Conservation (phyloP, 1,139 yeast genomes). For the Saccharomyces hybrid region DNA sequence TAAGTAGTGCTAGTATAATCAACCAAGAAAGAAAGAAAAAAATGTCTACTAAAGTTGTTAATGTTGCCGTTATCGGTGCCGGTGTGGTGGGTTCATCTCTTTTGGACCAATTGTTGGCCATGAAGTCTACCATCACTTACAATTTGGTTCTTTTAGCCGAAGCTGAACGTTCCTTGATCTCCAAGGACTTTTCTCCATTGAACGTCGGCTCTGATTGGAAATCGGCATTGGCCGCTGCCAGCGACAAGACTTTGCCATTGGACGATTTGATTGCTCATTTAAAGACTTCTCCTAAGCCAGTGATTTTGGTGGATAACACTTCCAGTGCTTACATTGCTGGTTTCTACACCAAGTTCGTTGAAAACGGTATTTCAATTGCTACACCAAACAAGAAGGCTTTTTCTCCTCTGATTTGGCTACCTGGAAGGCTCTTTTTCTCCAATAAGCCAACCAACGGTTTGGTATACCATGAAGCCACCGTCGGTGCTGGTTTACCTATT, state of each 20-base stretch:
- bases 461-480: conserved; percentile 97
- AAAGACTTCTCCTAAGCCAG: conserved; percentile 60
- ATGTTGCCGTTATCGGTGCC: conserved; percentile 53
- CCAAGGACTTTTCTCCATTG: conserved; percentile 64
- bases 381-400: conserved; percentile 98
- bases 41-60: conserved; percentile 27
- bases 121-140: conserved; percentile 46
- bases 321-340: conserved; percentile 72
- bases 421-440: conserved; percentile 68
- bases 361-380: conserved; percentile 81
- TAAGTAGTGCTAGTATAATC: neutral
- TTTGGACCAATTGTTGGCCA: conserved; percentile 56
- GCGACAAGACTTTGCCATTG: conserved; percentile 46
- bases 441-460: conserved; percentile 51
- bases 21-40: conserved; percentile 1
- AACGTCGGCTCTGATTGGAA: conserved; percentile 51
- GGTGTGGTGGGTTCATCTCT: conserved; percentile 95
- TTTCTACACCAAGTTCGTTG: conserved; percentile 64
- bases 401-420: conserved; percentile 70
- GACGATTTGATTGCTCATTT: conserved; percentile 56
- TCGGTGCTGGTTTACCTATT: conserved; percentile 96
- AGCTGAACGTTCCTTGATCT: conserved; percentile 58
- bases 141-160: conserved; percentile 78
- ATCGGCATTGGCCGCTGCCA: conserved; percentile 40
- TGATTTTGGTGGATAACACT: conserved; percentile 87